phyloP scores from a whole-genome alignment of 305 asterid species.

The Coffea humblotiana region DNA sequence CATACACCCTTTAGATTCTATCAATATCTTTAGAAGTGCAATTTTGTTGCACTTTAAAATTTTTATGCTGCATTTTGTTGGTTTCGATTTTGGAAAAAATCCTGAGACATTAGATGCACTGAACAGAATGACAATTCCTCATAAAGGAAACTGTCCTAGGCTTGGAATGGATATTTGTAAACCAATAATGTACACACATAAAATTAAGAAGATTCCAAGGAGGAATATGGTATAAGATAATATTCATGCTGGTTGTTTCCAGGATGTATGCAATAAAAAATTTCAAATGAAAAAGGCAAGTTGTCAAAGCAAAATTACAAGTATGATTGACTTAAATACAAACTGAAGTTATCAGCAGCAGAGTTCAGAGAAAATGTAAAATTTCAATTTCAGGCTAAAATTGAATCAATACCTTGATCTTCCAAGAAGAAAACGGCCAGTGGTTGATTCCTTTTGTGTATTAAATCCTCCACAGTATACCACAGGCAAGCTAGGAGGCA shows the following conservation, averaged over 20 bases:
- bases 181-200: background rate
- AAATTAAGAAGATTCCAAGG: background rate
- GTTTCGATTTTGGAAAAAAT: background rate
- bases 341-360: background rate
- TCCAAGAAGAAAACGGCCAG: conserved; percentile 98
- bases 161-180: background rate
- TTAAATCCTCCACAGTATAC: conserved; percentile 94
- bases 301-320: background rate
- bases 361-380: background rate
- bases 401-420: conserved; percentile 68
- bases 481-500: conserved; percentile 95
- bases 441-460: conserved; percentile 93
- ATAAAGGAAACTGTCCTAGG: background rate
- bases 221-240: too few species aligned
- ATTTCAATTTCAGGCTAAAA: background rate
- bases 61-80: background rate
- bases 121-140: background rate
- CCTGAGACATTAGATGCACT: background rate
- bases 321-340: background rate
- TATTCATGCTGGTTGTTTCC: background rate
- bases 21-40: background rate
- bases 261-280: background rate
- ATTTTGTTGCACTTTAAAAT: background rate
- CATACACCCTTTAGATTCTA: background rate
- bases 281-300: background rate